Evolutionary conservation across 108 stramenopile genomes (phyloP), one percentile per base, ranked within the genome.

Genomic region (Thalassiosira profunda): DNA sequence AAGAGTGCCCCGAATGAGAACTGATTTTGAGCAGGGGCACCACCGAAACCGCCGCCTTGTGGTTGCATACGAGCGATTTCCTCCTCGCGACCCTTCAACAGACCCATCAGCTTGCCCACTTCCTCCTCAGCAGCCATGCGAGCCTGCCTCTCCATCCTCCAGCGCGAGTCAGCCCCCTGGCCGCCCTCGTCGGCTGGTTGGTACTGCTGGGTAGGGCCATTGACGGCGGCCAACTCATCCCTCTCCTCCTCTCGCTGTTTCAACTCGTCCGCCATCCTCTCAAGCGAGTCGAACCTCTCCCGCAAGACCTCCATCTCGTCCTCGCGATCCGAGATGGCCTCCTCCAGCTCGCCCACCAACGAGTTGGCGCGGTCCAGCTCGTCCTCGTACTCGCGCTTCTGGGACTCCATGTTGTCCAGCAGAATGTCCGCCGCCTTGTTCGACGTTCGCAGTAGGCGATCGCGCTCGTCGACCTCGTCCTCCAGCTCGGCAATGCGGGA

Each of bases 391-490:
- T 44, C 58, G 30, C 67, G 58, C 26, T 76, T 76, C 53, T 76
- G 75, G 1, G 49, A 38, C 36, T 76, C 75, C 67, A 76, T 68
- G 11, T 62, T 67, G 48, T 67, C 61, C 36, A 76, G 26, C 29
- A 76, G 28, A 36, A 76, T 76, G 43, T 76, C 75, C 0, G 75
- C 63, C 0, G 75, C 75, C 67, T 76, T 76, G 54, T 76, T 76
- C 15, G 46, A 63, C 7, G 67, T 76, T 26, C 61, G 59, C n/a
- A 76, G 28, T 0, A 68, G 67, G 28, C 54, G 49, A 40, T 76
- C 75, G 21, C 75, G 48, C 36, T 76, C 66, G 21, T 61, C 67
- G 26, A 76, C 55, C 14, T 63, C 61, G 24, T 59, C 46, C 41
- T 76, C 66, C 29, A 76, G 40, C 5, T 62, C 42, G 7, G 33